These are phyloP conservation scores for Flaveria floridana DNA, from an alignment of 140 eudicot genomes.

Conservation along the genomic window DNA sequence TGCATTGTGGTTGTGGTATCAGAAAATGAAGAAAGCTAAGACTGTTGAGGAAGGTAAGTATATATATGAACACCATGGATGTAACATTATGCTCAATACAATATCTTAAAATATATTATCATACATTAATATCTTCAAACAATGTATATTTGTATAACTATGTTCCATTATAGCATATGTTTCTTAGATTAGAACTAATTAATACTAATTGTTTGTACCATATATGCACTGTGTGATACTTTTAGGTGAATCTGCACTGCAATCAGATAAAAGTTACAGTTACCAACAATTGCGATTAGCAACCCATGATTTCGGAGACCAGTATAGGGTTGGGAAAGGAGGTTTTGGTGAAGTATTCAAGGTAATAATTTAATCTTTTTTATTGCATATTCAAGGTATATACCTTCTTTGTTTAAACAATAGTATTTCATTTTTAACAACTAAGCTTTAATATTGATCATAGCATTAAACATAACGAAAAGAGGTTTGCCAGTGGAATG, in stretches of 20 bases:
- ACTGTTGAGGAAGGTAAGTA: slow-evolving; percentile 33
- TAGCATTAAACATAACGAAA: background rate
- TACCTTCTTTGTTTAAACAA: background rate
- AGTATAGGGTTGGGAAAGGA: slow-evolving; percentile 13
- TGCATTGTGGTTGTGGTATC: slow-evolving; percentile 31
- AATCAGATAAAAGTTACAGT: background rate
- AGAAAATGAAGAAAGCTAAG: slow-evolving; percentile 25
- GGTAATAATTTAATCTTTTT: background rate
- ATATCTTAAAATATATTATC: background rate
- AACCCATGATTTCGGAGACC: background rate
- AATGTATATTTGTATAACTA: background rate
- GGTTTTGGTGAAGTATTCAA: slow-evolving; percentile 21
- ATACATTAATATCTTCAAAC: background rate
- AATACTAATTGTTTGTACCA: background rate
- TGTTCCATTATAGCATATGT: background rate
- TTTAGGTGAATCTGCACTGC: slow-evolving; percentile 1
- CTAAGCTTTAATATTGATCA: background rate
- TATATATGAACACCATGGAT: background rate
- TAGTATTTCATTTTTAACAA: background rate
- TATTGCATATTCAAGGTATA: background rate
- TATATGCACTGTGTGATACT: background rate
- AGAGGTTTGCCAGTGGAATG: background rate
- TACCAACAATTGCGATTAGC: slow-evolving; percentile 14
- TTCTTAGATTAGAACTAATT: background rate
- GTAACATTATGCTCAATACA: background rate